Evolutionary conservation across 2,329 filamentous ascomycete genomes (phyloP), one percentile per base, ranked within the genome.

Genomic region (Fusarium siculi): DNA sequence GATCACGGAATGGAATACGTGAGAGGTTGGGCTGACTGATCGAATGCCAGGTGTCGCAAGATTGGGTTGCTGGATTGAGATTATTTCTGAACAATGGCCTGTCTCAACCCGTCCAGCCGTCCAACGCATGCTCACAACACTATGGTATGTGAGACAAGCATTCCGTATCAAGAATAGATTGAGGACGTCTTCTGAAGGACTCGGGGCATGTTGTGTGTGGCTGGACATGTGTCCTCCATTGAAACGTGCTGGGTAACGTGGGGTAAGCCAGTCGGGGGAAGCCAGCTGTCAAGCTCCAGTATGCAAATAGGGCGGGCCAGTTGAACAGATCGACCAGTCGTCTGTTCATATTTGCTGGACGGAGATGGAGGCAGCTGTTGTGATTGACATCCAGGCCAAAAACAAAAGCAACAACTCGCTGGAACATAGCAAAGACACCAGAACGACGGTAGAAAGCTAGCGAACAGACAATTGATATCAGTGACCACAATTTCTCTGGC

Each of bases 211-310:
- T 37, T 69, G 56, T 78, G 78, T 81, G 79, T 81, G 79, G 77
- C 79, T 80, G 76, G 78, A 78, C 79, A 81, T 81, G 80, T 81
- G 80, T 80, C 78, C 69, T 77, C 79, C 74, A 74, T 79, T 81
- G 79, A 81, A 81, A 81, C 78, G 79, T 78, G 76, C 74, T 77
- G 78, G 72, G 66, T 69, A 49, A 72, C 74, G 73, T 72, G 71
- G 55, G 63, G 68, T 73, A 79, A 79, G 77, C 78, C 79, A 78
- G 76, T 79, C 73, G 77, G 76, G 68, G 71, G 67, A 66, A 63
- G 77, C 78, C 77, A 80, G 75, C 74, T 80, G 79, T 79, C 77
- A 78, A 78, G 70, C 59, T 72, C 63, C 73, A 65, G 68, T 74
- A 66, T 58, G 68, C 61, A 74, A 74, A 74, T 66, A 70, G 52